Evolutionary conservation across 208 protist species (phyloP), one percentile per base, ranked within the genome.

Genomic region (Acanthamoeba rhysodes): DNA sequence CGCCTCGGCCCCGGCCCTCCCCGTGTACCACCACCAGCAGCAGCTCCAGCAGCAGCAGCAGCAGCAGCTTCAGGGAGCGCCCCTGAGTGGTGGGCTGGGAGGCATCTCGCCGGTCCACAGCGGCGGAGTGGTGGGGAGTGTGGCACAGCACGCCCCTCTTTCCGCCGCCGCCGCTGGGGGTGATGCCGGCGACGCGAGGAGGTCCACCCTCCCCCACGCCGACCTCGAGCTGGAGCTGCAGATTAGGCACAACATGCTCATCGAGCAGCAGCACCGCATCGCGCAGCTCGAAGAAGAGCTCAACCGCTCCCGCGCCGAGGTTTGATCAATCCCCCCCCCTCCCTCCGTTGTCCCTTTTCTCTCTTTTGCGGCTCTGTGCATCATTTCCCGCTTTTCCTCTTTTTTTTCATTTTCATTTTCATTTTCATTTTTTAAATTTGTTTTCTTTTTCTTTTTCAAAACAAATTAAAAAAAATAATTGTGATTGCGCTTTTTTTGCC

Each of bases 271-370:
- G 62, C 70, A 94, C 37, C 74, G 94, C 37, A 95, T 95, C 29
- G 88, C 88, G 22, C 94, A 95, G 16, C 84, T 95, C 16, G 94
- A 95, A 66, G 94, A 95, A 94, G 94, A 95, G 76, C 92, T 95
- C 29, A 82, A 68, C 62, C 66, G 87, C 50, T 50, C 94, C 24
- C 80, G 92, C 32, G 24, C 45, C 20, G 88, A 94, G 68, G 88
- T 78, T 78, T 24, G 37, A 2, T 2, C 37, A 41, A n/a, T n/a
- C n/a, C n/a, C n/a, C n/a, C n/a, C 37, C 37, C 37, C 37, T 4
- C 37, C 37, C 37, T 4, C 37, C 37, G 37, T 41, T 41, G 37
- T 41, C 37, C 37, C 37, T 41, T 41, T 41, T 41, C 37, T 41
- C 37, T 41, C 37, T 41, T 41, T 41, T 41, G 37, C 37, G 1